Evolutionary conservation across 352 stramenopile species (phyloP).

Genomic region (Phytophthora aleatoria): DNA sequence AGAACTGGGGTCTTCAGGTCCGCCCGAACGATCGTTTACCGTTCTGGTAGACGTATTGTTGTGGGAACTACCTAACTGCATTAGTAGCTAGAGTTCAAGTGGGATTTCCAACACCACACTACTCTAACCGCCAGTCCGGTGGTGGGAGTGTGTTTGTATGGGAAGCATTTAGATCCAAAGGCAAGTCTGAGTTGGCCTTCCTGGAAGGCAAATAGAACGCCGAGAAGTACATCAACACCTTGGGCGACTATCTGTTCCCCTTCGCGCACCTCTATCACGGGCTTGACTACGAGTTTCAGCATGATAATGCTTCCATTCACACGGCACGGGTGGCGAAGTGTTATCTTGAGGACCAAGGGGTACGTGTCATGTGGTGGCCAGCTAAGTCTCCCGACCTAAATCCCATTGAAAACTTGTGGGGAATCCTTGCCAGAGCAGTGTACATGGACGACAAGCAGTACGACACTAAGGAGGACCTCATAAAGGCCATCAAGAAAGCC

Average conservation of each 20-base stretch:
- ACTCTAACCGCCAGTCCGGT: too few species aligned
- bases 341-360: not conserved
- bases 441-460: too few species aligned
- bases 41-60: too few species aligned
- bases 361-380: not conserved
- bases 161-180: not conserved
- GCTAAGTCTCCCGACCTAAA: not conserved
- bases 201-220: not conserved
- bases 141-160: too few species aligned
- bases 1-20: too few species aligned
- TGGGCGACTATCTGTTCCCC: not conserved
- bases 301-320: not conserved
- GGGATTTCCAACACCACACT: too few species aligned
- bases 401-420: not conserved
- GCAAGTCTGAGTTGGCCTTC: not conserved
- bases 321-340: not conserved
- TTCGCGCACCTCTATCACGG: conserved; percentile 2
- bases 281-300: not conserved
- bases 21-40: too few species aligned
- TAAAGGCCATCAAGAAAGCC: too few species aligned
- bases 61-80: too few species aligned
- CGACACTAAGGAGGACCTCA: too few species aligned
- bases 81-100: too few species aligned
- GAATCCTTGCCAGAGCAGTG: not conserved
- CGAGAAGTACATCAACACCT: not conserved